Conservation (phyloP, 306 rosid species). For the Ochetophila trinervis region DNA sequence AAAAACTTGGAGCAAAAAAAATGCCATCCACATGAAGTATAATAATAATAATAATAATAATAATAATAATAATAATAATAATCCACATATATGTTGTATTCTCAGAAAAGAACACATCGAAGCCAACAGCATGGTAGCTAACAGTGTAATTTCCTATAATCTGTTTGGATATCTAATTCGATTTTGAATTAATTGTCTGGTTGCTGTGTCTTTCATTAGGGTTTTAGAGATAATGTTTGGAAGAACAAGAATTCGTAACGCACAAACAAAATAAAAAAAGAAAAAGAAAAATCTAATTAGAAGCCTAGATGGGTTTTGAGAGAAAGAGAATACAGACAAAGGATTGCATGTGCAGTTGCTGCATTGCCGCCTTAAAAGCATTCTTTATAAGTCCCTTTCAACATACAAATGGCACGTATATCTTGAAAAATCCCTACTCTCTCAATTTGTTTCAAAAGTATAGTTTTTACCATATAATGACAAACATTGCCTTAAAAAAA, state of each 20-base stretch:
- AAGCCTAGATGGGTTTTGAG: conserved; percentile 46
- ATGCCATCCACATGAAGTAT: too few relatives aligned
- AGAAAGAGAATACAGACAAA: conserved; percentile 33
- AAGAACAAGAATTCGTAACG: conserved; percentile 11
- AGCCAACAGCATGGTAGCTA: neutral
- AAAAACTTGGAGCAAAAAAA: too few relatives aligned
- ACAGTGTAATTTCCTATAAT: conserved; percentile 7
- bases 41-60: too few relatives aligned
- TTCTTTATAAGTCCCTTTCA: conserved; percentile 44
- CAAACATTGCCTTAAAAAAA: conserved; percentile 19
- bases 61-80: too few relatives aligned
- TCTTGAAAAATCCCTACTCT: neutral
- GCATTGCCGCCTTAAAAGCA: conserved; percentile 34
- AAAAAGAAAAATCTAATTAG: conserved; percentile 20
- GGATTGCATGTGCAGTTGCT: conserved; percentile 63
- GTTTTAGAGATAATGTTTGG: neutral
- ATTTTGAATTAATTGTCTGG: conserved; percentile 24
- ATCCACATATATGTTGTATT: too few relatives aligned
- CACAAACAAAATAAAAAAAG: conserved; percentile 6
- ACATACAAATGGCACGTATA: conserved; percentile 22
- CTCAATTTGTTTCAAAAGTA: neutral
- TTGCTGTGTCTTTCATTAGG: conserved; percentile 28
- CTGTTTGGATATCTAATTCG: conserved; percentile 1
- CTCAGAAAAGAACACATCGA: too few relatives aligned
- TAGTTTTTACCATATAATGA: conserved; percentile 18